These are phyloP conservation scores for Clathrus columnatus DNA, from an alignment of 768 basidiomycete genomes.

Conservation along the genomic window DNA sequence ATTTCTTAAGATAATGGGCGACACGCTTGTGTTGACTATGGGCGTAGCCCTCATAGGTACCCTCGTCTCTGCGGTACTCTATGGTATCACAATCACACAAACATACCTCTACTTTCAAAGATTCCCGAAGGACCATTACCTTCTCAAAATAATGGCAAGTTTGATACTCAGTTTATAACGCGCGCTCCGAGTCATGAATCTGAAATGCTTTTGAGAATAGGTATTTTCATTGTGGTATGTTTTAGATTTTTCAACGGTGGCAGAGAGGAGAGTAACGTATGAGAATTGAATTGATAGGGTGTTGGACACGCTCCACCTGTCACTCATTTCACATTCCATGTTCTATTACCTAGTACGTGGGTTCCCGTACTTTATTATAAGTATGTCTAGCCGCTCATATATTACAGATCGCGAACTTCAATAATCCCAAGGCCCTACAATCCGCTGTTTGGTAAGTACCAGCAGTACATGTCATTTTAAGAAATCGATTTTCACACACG, in stretches of 20 bases:
- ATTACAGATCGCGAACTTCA: conserved; percentile 1
- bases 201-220: neutral
- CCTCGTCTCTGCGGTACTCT: conserved; percentile 3
- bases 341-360: conserved; percentile 2
- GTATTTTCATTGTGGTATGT: conserved; percentile 2
- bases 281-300: neutral
- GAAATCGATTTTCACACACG: neutral
- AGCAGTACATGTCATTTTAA: neutral
- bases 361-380: neutral
- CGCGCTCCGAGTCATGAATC: neutral
- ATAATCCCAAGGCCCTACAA: neutral
- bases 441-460: conserved; percentile 1
- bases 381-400: neutral
- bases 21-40: conserved; percentile 5
- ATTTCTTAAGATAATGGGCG: neutral
- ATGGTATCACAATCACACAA: conserved; percentile 7
- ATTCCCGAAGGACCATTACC: neutral
- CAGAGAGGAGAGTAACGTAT: neutral
- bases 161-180: neutral
- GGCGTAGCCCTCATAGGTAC: conserved; percentile 3
- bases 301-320: conserved; percentile 4
- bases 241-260: neutral
- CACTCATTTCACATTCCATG: conserved; percentile 6
- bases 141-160: neutral
- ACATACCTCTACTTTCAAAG: conserved; percentile 8